Evolutionary conservation across 768 basidiomycete species (phyloP).

Genomic region (Psilocybe subaeruginosa): DNA sequence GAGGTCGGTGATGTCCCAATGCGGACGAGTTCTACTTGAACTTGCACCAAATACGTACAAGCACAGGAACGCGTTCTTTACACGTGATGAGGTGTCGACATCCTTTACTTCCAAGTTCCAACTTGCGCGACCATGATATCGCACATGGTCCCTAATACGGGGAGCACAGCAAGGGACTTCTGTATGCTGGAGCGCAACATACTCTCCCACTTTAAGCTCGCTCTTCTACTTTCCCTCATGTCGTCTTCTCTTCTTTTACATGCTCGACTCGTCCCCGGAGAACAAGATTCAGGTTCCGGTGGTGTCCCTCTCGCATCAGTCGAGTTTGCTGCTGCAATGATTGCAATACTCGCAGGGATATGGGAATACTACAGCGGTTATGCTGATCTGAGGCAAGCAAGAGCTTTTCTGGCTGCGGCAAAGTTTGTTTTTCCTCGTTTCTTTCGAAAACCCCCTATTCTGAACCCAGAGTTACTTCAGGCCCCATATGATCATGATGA

Average conservation of each 20-base stretch:
- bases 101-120: neutral
- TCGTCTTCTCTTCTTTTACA: conserved; percentile 67
- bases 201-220: conserved; percentile 69
- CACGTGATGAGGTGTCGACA: conserved; percentile 28
- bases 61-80: conserved; percentile 33
- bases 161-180: conserved; percentile 72
- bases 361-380: conserved; percentile 71
- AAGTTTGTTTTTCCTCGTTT: conserved; percentile 43
- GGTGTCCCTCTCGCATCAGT: conserved; percentile 55
- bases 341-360: conserved; percentile 55
- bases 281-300: conserved; percentile 21
- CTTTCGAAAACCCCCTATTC: conserved; percentile 2
- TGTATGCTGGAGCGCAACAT: conserved; percentile 82
- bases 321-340: conserved; percentile 54
- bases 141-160: conserved; percentile 45
- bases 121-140: conserved; percentile 20
- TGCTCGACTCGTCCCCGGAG: conserved; percentile 56
- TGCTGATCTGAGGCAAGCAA: conserved; percentile 55
- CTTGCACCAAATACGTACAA: conserved; percentile 43
- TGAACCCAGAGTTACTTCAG: conserved; percentile 30
- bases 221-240: conserved; percentile 62
- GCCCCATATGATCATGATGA: conserved; percentile 55
- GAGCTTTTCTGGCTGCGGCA: conserved; percentile 60
- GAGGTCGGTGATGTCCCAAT: conserved; percentile 3
- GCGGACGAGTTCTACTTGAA: conserved; percentile 29